Evolutionary conservation across 768 basidiomycete genomes (phyloP).

Genomic region (Termitomyces titanicus): DNA sequence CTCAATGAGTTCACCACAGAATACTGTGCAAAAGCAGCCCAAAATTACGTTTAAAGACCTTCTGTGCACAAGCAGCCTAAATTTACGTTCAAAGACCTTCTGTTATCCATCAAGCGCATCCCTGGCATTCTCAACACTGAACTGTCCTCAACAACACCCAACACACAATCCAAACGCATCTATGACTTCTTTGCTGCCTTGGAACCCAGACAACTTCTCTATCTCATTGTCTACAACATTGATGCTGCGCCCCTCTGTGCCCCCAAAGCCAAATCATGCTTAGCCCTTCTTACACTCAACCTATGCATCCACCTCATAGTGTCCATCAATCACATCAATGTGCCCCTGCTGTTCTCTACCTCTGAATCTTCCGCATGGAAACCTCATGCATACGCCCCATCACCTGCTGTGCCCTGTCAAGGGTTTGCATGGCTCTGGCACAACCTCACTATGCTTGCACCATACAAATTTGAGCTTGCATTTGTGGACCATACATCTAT

Average conservation of each 20-base stretch:
- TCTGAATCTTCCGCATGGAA: slow-evolving; percentile 61
- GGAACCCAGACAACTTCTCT: slow-evolving; percentile 40
- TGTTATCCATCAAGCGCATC: too few species aligned
- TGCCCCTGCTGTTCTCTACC: too few species aligned
- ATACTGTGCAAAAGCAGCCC: slow-evolving; percentile 65
- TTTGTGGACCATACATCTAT: slow-evolving; percentile 64
- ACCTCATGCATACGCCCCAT: slow-evolving; percentile 15
- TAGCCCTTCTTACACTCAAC: slow-evolving; percentile 58
- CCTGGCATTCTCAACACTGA: too few species aligned
- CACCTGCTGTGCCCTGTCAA: slow-evolving; percentile 25
- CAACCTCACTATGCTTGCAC: slow-evolving; percentile 80
- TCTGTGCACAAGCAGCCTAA: too few species aligned
- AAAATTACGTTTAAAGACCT: too few species aligned
- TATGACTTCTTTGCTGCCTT: slow-evolving; percentile 46
- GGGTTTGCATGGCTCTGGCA: too few species aligned
- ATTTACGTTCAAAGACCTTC: too few species aligned
- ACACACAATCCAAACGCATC: too few species aligned
- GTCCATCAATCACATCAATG: too few species aligned
- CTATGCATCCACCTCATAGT: slow-evolving; percentile 79
- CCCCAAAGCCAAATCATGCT: too few species aligned
- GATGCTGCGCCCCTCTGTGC: slow-evolving; percentile 71
- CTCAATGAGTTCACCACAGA: too few species aligned
- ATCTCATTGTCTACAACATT: slow-evolving; percentile 83
- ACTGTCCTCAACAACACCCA: too few species aligned
- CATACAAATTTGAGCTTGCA: slow-evolving; percentile 78